These are phyloP conservation scores for Russula olivacea DNA, from an alignment of 768 basidiomycete species.

Conservation along the genomic window DNA sequence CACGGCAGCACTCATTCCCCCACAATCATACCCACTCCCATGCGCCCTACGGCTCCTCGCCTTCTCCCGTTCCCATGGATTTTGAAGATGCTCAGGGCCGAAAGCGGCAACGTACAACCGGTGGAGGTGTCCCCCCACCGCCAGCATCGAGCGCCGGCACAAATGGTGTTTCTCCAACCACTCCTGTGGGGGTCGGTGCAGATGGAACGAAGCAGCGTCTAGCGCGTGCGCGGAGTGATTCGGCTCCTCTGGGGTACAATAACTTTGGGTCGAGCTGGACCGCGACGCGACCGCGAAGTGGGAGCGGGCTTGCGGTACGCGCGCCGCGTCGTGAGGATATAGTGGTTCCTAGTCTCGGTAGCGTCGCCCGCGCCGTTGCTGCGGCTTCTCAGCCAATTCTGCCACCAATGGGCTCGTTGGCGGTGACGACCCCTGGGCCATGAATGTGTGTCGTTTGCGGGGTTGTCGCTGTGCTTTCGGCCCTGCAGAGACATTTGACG, in stretches of 20 bases:
- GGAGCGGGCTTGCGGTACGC: conserved; percentile 33
- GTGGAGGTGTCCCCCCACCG: conserved; percentile 4
- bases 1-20: conserved; percentile 57
- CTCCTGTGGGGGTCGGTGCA: conserved; percentile 10
- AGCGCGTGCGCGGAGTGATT: conserved; percentile 61
- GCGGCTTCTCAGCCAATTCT: conserved; percentile 2
- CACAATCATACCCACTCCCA: conserved; percentile 36
- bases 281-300: conserved; percentile 34
- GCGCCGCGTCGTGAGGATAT: conserved; percentile 24
- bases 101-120: conserved; percentile 49
- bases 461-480: not conserved
- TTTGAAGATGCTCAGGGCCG: conserved; percentile 31
- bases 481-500: no score
- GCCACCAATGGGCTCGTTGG: conserved; percentile 19
- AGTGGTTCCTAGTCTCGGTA: conserved; percentile 22
- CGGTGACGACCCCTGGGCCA: conserved; percentile 17
- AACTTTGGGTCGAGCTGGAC: conserved; percentile 32
- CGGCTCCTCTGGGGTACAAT: conserved; percentile 57
- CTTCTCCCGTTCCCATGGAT: conserved; percentile 33
- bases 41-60: conserved; percentile 30
- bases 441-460: conserved; percentile 1
- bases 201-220: conserved; percentile 37
- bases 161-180: conserved; percentile 2
- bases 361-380: conserved; percentile 12
- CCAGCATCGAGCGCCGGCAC: conserved; percentile 7